phyloP scores from a whole-genome alignment of 805 yeast species.

The Ogataea ganodermae region DNA sequence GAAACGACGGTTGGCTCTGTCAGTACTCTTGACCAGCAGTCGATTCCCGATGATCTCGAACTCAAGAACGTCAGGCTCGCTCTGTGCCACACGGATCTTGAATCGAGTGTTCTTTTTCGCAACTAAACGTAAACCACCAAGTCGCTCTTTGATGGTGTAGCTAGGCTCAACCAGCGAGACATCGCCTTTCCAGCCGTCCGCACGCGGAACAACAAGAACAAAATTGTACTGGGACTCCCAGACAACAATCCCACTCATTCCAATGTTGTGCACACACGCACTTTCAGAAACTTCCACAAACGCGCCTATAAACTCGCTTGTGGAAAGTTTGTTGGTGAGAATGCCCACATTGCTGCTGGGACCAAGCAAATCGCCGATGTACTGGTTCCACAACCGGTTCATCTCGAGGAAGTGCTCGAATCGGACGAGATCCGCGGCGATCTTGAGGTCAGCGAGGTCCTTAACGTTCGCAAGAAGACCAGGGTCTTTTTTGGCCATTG shows the following conservation, averaged over 20 bases:
- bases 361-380: constrained; percentile 58
- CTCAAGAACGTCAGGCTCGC: constrained; percentile 43
- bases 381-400: constrained; percentile 72
- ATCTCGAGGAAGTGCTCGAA: constrained; percentile 56
- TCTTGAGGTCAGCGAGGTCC: constrained; percentile 25
- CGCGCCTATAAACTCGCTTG: constrained; percentile 86
- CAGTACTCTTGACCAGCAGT: constrained; percentile 71
- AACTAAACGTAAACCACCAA: constrained; percentile 68
- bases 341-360: constrained; percentile 26
- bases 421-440: constrained; percentile 29
- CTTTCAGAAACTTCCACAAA: constrained; percentile 57
- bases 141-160: constrained; percentile 29
- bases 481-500: constrained; percentile 28
- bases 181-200: constrained; percentile 39
- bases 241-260: constrained; percentile 70
- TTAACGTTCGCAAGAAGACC: constrained; percentile 17
- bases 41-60: constrained; percentile 80
- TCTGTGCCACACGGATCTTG: constrained; percentile 45
- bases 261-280: constrained; percentile 57
- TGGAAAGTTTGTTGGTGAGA: constrained; percentile 58
- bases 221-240: constrained; percentile 83
- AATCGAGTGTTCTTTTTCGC: constrained; percentile 71
- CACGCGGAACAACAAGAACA: constrained; percentile 55
- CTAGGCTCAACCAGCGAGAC: constrained; percentile 17
- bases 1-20: constrained; percentile 82